A percentile compares a stretch with the other conserved stretches of the same genome.
Conservation (phyloP, 148 eudicot species). For the Euryodendron excelsum region DNA sequence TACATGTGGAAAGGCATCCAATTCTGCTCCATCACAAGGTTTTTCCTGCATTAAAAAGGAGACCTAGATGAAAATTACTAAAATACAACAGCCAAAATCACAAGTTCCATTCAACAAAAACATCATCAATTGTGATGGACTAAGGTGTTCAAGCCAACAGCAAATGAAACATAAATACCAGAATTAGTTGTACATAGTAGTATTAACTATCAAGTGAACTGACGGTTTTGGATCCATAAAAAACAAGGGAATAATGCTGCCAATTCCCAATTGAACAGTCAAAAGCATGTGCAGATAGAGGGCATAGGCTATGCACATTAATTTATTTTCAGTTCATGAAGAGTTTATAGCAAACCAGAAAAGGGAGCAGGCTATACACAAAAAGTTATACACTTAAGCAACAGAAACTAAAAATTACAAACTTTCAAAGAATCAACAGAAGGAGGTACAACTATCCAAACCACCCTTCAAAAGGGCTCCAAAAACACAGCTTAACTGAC, state of each 20-base stretch:
- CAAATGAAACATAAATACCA: background rate
- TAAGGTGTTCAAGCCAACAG: background rate
- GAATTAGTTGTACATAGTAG: background rate
- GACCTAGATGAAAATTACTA: background rate
- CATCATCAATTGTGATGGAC: background rate
- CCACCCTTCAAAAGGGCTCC: background rate
- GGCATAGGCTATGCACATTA: background rate
- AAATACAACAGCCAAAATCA: background rate
- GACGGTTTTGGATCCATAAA: background rate
- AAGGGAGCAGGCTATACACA: background rate
- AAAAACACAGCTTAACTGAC: too few relatives aligned
- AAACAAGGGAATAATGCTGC: background rate
- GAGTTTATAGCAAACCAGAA: background rate
- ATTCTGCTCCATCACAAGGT: conserved; percentile 21
- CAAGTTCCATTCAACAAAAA: background rate
- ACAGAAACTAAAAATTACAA: background rate
- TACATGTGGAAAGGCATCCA: conserved; percentile 49
- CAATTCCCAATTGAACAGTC: background rate
- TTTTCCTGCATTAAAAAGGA: conserved; percentile 30
- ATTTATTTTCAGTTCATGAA: background rate
- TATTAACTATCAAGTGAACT: background rate
- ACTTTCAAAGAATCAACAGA: background rate
- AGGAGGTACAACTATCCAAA: background rate
- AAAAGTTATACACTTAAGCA: background rate
- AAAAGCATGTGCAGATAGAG: background rate